Evolutionary conservation across 768 basidiomycete genomes (phyloP), one percentile per base, ranked within the genome.

Genomic region (Coprinellus micaceus): DNA sequence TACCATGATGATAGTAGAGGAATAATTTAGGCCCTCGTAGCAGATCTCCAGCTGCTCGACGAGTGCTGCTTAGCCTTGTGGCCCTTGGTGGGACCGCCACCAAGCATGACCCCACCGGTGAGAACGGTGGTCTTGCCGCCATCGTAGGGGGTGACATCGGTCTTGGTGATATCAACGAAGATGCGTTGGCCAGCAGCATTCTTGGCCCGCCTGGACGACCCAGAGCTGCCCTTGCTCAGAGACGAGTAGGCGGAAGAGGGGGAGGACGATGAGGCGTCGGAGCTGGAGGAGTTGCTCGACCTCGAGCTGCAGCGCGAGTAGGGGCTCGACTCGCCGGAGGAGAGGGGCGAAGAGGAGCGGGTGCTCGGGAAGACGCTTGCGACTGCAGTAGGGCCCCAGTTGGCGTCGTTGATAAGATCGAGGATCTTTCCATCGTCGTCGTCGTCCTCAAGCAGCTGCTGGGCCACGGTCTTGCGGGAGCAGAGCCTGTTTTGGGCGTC

Each of bases 41-140:
- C 60, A 62, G 78, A 68, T 69, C 85, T 83, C 85, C 86, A 87
- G 80, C 69, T 79, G 72, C 67, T 64, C 58, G 69, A 65, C 63
- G 63, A 47, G n/a, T n/a, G n/a, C 46, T 66, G 66, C 59, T 64
- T 65, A 52, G 68, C 47, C 64, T 68, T 69, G 39, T 33, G 67
- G 47, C 51, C 56, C 58, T 60, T 73, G 77, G 13, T 17, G 37
- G 78, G 67, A 59, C 66, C 75, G 48, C 75, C 77, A 49, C 89
- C 89, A 58, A 92, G 86, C 90, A 92, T 92, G 61, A 91, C 89
- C 60, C 89, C 90, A 55, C 90, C 90, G 2, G 89, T 91, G 63
- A 92, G 82, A 49, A 91, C 89, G 26, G 89, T 91, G 52, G 90
- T 92, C 80, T 90, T 91, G 60, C 90, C 90, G 54, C 89, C 89